Evolutionary conservation across 352 stramenopile genomes (phyloP).

Genomic region (Globisporangium recalcitrans): DNA sequence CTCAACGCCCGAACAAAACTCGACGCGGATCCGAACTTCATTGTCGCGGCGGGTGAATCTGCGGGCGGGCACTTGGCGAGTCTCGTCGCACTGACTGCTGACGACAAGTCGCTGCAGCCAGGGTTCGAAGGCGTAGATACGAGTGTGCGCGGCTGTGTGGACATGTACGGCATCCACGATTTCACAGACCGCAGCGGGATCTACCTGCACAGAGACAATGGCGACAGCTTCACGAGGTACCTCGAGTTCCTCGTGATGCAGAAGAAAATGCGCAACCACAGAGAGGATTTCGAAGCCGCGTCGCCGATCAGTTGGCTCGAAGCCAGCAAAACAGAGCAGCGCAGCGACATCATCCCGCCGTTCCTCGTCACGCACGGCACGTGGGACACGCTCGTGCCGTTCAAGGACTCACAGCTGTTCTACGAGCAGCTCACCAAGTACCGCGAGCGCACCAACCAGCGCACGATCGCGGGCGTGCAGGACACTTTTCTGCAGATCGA

Average conservation of each 20-base stretch:
- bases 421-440: conserved; percentile 33
- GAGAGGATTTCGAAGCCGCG: conserved; percentile 46
- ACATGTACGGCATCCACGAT: conserved; percentile 76
- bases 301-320: conserved; percentile 56
- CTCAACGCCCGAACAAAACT: conserved; percentile 36
- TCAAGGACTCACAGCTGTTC: conserved; percentile 66
- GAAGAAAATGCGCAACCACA: conserved; percentile 40
- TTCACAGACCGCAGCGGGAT: conserved; percentile 63
- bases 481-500: conserved; percentile 67
- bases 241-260: conserved; percentile 72
- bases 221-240: conserved; percentile 54
- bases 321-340: conserved; percentile 24
- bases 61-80: conserved; percentile 65
- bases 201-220: conserved; percentile 55
- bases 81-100: conserved; percentile 58
- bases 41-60: conserved; percentile 67
- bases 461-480: conserved; percentile 22
- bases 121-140: conserved; percentile 76
- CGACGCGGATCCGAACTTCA: conserved; percentile 54
- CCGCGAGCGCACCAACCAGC: conserved; percentile 10
- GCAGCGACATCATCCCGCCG: conserved; percentile 43
- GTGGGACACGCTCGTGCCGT: conserved; percentile 65
- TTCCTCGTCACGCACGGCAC: conserved; percentile 70
- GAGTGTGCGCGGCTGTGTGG: conserved; percentile 59
- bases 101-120: conserved; percentile 61